Evolutionary conservation across 768 basidiomycete species (phyloP), one percentile per base, ranked within the genome.

Genomic region (Heimioporus sp.): DNA sequence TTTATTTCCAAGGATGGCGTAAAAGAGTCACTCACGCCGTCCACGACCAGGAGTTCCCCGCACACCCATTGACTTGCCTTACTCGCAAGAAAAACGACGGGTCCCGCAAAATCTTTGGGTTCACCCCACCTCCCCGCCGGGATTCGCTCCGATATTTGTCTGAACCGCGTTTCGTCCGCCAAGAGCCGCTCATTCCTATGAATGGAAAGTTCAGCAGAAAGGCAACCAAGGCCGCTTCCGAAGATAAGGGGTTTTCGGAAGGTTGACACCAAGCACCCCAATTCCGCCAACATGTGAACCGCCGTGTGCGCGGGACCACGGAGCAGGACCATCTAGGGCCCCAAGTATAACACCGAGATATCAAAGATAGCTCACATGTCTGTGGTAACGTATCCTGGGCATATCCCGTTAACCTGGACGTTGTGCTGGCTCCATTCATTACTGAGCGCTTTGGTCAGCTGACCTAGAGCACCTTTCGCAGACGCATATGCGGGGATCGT

Each of bases 361-460:
- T 37, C 48, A 51, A 51, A 51, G 53, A 72, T 65, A 51, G 45
- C 54, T 73, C 72, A 90, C 88, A 93, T 93, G 60, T 96, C 93
- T 34, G 92, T 96, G 24, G 80, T 80, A 61, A 95, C 86, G 69
- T 93, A 94, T 31, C 92, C 92, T 30, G 92, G 92, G 58, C 85
- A 86, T 57, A 96, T 89, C 20, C 80, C 87, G 65, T 95, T 94
- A 16, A 95, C 91, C 67, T 92, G 87, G 47, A 96, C 82, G 58
- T 91, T 92, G 61, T 90, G 81, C 62, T 80, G 78, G 54, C 89
- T 87, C 93, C 94, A 97, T 68, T 96, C 94, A 69, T 97, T 97
- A 61, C 87, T 85, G 62, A 96, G 81, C 3, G 92, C 87, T 71
- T 94, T 94, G 24, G 92, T 91, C 60, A 92, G 75, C 65, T 87